Evolutionary conservation across 768 basidiomycete genomes (phyloP).

Genomic region (Crepidotus variabilis): DNA sequence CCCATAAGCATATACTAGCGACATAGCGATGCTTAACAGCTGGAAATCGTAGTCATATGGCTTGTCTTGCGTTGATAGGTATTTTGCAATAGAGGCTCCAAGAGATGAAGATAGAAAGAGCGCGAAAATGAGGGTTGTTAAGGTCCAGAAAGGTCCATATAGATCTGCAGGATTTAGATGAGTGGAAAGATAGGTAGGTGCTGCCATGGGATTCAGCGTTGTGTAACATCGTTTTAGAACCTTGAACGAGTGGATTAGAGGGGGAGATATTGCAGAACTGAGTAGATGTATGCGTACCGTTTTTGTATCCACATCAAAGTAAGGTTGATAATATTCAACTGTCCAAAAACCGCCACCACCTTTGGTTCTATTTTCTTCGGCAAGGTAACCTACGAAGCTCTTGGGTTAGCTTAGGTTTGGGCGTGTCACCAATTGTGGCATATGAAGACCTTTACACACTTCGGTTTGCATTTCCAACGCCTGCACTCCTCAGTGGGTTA

Average conservation of each 20-base stretch:
- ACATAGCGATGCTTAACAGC: slow-evolving; percentile 76
- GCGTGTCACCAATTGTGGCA: background rate
- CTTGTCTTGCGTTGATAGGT: slow-evolving; percentile 59
- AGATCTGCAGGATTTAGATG: slow-evolving; percentile 71
- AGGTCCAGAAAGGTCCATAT: slow-evolving; percentile 96
- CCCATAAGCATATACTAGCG: slow-evolving; percentile 85
- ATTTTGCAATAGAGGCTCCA: slow-evolving; percentile 82
- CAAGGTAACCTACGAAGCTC: slow-evolving; percentile 54
- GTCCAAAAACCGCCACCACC: slow-evolving; percentile 66
- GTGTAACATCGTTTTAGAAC: slow-evolving; percentile 74
- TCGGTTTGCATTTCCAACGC: slow-evolving; percentile 50
- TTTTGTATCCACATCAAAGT: slow-evolving; percentile 86
- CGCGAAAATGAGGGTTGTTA: slow-evolving; percentile 90
- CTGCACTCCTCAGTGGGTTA: slow-evolving; percentile 27
- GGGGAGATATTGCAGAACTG: background rate
- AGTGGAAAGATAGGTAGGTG: slow-evolving; percentile 52
- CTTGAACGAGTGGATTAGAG: slow-evolving; percentile 26
- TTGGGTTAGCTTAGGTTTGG: background rate
- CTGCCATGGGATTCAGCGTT: slow-evolving; percentile 71
- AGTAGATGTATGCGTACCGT: slow-evolving; percentile 35
- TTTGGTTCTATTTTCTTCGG: slow-evolving; percentile 47
- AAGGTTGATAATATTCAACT: slow-evolving; percentile 81
- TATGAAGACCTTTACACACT: slow-evolving; percentile 27
- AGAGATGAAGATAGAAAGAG: slow-evolving; percentile 94
- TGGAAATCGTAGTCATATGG: slow-evolving; percentile 83